Base-by-base conservation (phyloP, 768 basidiomycete species). In the Artomyces pyxidatus region DNA sequence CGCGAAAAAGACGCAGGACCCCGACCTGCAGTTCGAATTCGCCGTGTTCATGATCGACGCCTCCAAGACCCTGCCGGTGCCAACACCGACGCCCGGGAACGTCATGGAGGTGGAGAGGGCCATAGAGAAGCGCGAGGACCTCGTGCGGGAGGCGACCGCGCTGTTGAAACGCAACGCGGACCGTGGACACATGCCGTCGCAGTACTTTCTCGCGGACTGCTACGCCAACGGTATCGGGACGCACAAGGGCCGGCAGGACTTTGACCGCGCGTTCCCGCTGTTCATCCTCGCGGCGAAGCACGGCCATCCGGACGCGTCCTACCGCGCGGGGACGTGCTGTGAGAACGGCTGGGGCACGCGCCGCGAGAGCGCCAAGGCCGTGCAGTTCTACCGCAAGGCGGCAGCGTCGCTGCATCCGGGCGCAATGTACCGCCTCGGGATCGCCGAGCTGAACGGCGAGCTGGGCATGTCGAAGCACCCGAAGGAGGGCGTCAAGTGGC, bases 341-440 rank as follows among this genome's bases (percentile, higher is more conserved):
- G 96, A 99, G 75, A 94, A 97, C 59, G 96, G 94, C 25, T 98
- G 95, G 96, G 96, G 96, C 6, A 95, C 92, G 64, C 74, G 95
- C 44, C 78, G 92, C 12, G 96, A 98, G 66, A 84, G 81, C 16
- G 83, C 84, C 38, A 97, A 97, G 61, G 92, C 95, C 0, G 67
- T 97, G 29, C 83, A 87, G 49, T 96, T 93, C 71, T 98, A 85
- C 71, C 81, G 88, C 50, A 98, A 96, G 67, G 91, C 94, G 6
- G 90, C 85, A 0, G 91, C 93, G 0, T 81, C 90, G 1, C 75
- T 85, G 11, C 94, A 98, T 57, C 92, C 93, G 0, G 92, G 91
- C 14, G 89, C 96, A 1, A 88, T 98, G 83, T 97, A 97, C 65
- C 86, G 96, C 14, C 80, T 99, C 22, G 96, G 95, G 6, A 88